Conservation (phyloP, 768 basidiomycete species). For the Cystofilobasidium macerans region DNA sequence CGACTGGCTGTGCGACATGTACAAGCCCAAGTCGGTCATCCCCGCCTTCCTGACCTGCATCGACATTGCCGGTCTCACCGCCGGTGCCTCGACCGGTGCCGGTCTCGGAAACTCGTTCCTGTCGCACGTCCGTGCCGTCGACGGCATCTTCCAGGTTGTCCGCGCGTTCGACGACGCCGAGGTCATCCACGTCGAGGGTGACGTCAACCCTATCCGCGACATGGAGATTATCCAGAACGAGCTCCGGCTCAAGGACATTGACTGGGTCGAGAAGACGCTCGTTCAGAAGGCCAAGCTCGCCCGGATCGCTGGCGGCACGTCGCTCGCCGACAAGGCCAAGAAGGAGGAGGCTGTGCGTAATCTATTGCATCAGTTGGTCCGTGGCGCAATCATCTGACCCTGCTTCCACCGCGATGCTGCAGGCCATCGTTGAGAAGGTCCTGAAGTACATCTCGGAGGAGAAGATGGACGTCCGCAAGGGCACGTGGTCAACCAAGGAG, state of each 20-base stretch:
- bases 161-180: conserved; percentile 99
- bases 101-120: conserved; percentile 96
- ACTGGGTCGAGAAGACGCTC: conserved; percentile 90
- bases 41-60: conserved; percentile 95
- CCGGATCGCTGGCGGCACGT: conserved; percentile 45
- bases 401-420: neutral
- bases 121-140: conserved; percentile 93
- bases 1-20: conserved; percentile 81
- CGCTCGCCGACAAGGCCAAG: conserved; percentile 83
- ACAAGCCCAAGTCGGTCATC: conserved; percentile 77
- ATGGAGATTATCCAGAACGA: conserved; percentile 97
- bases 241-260: conserved; percentile 89
- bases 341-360: conserved; percentile 82
- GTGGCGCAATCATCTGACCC: neutral
- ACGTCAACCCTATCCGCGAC: conserved; percentile 87
- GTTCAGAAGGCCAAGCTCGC: conserved; percentile 64
- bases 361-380: neutral
- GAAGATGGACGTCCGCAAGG: conserved; percentile 81
- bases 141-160: conserved; percentile 97
- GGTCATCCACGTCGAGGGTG: conserved; percentile 97
- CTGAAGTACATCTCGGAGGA: conserved; percentile 66
- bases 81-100: conserved; percentile 83
- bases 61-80: conserved; percentile 95
- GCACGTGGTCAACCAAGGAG: conserved; percentile 94
- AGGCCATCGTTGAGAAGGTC: conserved; percentile 80